Evolutionary conservation across 2,329 filamentous ascomycete species (phyloP).

Genomic region (Venturia oleaginea): DNA sequence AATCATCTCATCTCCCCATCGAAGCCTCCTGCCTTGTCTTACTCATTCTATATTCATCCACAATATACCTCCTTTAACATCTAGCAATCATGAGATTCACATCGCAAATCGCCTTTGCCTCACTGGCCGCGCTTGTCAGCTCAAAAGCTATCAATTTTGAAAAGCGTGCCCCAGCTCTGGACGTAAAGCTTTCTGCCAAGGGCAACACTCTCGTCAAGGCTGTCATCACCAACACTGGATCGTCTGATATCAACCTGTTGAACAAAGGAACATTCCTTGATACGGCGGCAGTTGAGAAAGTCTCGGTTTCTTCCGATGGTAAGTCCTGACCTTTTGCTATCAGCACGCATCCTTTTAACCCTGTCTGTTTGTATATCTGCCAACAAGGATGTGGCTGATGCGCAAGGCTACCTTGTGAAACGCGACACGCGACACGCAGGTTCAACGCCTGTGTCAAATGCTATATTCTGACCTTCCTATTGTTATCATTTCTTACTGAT

Average conservation of each 20-base stretch:
- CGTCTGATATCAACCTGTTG: slow-evolving; percentile 41
- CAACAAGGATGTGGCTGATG: background rate
- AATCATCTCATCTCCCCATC: background rate
- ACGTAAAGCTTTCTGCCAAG: slow-evolving; percentile 17
- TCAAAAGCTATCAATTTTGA: slow-evolving; percentile 4
- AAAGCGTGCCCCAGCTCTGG: background rate
- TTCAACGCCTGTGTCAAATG: background rate
- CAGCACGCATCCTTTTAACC: background rate
- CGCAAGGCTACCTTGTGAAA: background rate
- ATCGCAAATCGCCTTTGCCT: background rate
- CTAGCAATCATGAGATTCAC: background rate
- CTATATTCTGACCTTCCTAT: background rate
- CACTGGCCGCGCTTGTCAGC: slow-evolving; percentile 1
- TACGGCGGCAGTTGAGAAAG: slow-evolving; percentile 43
- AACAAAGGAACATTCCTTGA: slow-evolving; percentile 46
- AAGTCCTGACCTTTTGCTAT: slow-evolving; percentile 20
- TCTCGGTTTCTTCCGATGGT: slow-evolving; percentile 41
- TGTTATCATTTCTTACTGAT: background rate
- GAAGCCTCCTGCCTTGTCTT: background rate
- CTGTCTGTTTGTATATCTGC: too few relatives aligned
- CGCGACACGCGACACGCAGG: background rate
- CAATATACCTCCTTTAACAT: background rate
- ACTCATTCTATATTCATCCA: background rate
- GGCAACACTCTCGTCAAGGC: slow-evolving; percentile 48
- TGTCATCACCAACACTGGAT: slow-evolving; percentile 45